phyloP scores from a whole-genome alignment of 371 early-diverging fungal species.

The Amoeboaphelidium protococcarum region DNA sequence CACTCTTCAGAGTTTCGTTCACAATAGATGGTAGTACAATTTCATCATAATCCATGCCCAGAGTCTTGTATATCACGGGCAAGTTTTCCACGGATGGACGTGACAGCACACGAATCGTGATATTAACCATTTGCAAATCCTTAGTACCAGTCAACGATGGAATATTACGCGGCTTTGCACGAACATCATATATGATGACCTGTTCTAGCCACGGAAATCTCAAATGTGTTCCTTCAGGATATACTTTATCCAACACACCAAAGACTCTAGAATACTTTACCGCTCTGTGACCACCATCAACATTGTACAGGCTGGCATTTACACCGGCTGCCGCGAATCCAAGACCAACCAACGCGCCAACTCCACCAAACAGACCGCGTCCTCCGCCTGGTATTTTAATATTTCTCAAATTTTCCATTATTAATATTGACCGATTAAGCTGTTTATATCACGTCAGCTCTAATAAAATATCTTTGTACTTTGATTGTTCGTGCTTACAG shows the following conservation, averaged over 20 bases:
- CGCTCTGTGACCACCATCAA: conserved; percentile 47
- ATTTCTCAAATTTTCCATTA: too few relatives aligned
- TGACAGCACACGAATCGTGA: conserved; percentile 89
- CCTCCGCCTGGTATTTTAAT: too few relatives aligned
- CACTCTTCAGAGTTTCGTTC: conserved; percentile 89
- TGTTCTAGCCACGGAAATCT: conserved; percentile 86
- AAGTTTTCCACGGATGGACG: conserved; percentile 51
- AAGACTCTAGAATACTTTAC: conserved; percentile 35
- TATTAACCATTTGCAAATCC: conserved; percentile 98
- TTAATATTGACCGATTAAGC: too few relatives aligned
- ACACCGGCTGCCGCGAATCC: neutral
- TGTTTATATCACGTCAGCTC: too few relatives aligned
- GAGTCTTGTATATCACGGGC: conserved; percentile 60
- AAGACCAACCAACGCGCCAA: neutral
- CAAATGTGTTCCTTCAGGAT: conserved; percentile 39
- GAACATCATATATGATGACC: conserved; percentile 81
- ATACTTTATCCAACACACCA: conserved; percentile 26
- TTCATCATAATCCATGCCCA: conserved; percentile 89
- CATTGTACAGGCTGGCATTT: conserved; percentile 4
- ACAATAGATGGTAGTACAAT: conserved; percentile 91
- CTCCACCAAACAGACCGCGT: neutral
- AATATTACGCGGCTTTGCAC: conserved; percentile 90
- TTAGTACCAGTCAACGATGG: conserved; percentile 92
- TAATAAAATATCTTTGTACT: too few relatives aligned
- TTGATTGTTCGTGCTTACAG: too few relatives aligned